These are phyloP conservation scores for Triticum turgidum DNA, from an alignment of 176 grass and related monocot genomes.

Conservation along the genomic window DNA sequence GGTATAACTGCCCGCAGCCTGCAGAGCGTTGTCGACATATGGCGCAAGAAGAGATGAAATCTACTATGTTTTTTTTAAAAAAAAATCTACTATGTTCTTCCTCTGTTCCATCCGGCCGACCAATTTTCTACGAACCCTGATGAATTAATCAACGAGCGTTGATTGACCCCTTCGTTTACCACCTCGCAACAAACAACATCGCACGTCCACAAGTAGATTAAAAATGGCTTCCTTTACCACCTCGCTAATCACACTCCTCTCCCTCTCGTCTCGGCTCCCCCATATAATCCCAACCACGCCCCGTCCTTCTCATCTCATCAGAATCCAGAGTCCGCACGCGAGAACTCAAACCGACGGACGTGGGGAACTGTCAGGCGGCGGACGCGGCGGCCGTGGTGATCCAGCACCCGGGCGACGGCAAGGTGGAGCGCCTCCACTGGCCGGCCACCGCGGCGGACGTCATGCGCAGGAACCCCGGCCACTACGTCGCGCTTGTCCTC, in stretches of 20 bases:
- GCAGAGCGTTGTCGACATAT: not conserved
- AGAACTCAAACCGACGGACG: not conserved
- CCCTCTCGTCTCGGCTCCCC: no score
- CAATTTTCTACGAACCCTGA: not conserved
- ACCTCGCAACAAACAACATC: slow-evolving; percentile 8
- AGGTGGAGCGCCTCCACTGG: slow-evolving; percentile 61
- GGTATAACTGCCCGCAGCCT: not conserved
- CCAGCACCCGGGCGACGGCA: slow-evolving; percentile 66
- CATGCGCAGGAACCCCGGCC: slow-evolving; percentile 67
- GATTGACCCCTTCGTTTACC: slow-evolving; percentile 23
- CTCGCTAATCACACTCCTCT: no score
- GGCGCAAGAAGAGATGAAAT: not conserved
- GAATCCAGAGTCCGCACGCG: no score
- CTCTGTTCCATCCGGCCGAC: not conserved
- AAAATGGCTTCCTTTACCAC: not conserved
- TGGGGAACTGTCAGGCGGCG: slow-evolving; percentile 88
- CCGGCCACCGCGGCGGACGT: slow-evolving; percentile 48
- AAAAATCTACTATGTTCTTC: no score
- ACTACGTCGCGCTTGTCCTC: slow-evolving; percentile 69
- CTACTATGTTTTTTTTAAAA: no score
- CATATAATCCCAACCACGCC: no score
- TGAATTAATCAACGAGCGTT: not conserved
- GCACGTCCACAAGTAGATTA: not conserved
- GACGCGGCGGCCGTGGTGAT: slow-evolving; percentile 64
- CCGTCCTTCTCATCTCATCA: no score